Conservation (phyloP, 2,329 filamentous ascomycete species). For the Piedraia hortae region DNA sequence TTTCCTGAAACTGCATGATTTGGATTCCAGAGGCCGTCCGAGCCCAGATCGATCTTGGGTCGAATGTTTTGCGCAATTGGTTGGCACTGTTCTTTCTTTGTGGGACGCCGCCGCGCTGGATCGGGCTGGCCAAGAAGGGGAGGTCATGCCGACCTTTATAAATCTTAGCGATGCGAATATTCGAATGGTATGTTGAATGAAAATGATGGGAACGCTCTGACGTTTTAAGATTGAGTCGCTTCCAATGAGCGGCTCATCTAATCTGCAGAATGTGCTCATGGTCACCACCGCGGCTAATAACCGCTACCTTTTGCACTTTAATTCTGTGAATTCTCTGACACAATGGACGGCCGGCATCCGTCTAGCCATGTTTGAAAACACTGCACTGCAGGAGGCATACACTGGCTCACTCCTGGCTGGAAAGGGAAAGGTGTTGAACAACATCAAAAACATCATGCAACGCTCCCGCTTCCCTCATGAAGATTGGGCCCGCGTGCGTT, state of each 20-base stretch:
- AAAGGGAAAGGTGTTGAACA: slow-evolving; percentile 71
- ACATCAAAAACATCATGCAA: slow-evolving; percentile 72
- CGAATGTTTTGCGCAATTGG: slow-evolving; percentile 89
- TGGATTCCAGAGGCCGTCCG: slow-evolving; percentile 68
- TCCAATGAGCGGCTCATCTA: slow-evolving; percentile 48
- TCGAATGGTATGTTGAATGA: slow-evolving; percentile 46
- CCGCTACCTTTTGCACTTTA: slow-evolving; percentile 86
- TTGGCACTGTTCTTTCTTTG: slow-evolving; percentile 77
- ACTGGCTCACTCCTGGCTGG: slow-evolving; percentile 86
- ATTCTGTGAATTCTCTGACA: slow-evolving; percentile 69
- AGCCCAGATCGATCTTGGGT: slow-evolving; percentile 74
- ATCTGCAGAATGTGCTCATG: slow-evolving; percentile 80
- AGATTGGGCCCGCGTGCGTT: slow-evolving; percentile 85
- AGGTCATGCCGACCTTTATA: slow-evolving; percentile 76
- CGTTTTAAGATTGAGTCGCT: slow-evolving; percentile 34
- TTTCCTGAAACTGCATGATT: slow-evolving; percentile 85
- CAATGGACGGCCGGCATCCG: slow-evolving; percentile 93
- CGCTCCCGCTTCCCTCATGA: slow-evolving; percentile 49
- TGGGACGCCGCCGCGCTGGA: slow-evolving; percentile 91
- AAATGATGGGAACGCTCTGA: not conserved
- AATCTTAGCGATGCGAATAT: slow-evolving; percentile 94
- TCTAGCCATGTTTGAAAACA: slow-evolving; percentile 79
- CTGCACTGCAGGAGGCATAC: slow-evolving; percentile 82
- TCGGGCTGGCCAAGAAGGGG: slow-evolving; percentile 54
- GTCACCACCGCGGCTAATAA: slow-evolving; percentile 90